Evolutionary conservation across 2,329 filamentous ascomycete species (phyloP).

Genomic region (Fusarium proliferatum): DNA sequence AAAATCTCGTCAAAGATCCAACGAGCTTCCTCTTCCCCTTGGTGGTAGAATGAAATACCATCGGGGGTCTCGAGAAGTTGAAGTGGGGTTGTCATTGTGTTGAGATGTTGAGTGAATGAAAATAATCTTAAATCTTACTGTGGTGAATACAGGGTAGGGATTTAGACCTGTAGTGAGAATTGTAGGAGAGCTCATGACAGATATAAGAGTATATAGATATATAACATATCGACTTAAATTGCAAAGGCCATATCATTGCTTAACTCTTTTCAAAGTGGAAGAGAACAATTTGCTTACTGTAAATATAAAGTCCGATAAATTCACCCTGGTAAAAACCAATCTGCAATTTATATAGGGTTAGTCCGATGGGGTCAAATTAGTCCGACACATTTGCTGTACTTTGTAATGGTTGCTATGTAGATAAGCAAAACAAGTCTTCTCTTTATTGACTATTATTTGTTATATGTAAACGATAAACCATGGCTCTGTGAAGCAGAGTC

Average conservation of each 20-base stretch:
- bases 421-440: too few species aligned
- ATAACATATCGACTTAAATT: background rate
- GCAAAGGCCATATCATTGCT: too few species aligned
- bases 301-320: too few species aligned
- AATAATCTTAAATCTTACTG: background rate
- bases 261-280: background rate
- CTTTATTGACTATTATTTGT: too few species aligned
- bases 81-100: background rate
- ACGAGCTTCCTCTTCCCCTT: background rate
- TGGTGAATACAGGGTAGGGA: background rate
- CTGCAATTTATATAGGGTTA: too few species aligned
- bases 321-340: too few species aligned
- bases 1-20: background rate
- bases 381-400: too few species aligned
- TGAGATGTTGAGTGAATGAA: background rate
- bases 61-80: background rate
- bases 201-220: background rate
- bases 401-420: too few species aligned
- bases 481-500: too few species aligned
- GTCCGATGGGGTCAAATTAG: too few species aligned
- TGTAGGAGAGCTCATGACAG: background rate
- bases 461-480: too few species aligned
- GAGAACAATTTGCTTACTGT: too few species aligned
- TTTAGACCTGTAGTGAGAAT: accelerated
- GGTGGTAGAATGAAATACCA: background rate